These are phyloP conservation scores for Naumovozyma dairenensis DNA, from an alignment of 805 yeast genomes.

Conservation along the genomic window DNA sequence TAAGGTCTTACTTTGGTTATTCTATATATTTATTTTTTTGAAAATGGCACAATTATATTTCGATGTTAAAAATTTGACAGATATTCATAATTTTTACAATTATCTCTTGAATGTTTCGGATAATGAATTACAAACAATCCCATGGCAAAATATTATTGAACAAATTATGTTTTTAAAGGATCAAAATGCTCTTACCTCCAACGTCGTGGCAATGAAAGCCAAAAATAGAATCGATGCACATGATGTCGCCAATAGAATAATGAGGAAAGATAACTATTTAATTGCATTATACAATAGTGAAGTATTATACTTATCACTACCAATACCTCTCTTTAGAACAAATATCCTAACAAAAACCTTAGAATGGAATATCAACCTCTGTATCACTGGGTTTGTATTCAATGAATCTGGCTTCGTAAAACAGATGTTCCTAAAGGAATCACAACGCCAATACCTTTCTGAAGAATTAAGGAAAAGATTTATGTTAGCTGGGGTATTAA, in stretches of 20 bases:
- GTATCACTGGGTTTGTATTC: conserved; percentile 79
- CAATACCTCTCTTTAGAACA: conserved; percentile 37
- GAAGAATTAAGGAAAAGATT: conserved; percentile 70
- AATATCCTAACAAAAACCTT: conserved; percentile 66
- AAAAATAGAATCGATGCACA: conserved; percentile 80
- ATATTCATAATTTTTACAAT: conserved; percentile 66
- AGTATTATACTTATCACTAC: conserved; percentile 56
- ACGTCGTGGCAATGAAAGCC: conserved; percentile 49
- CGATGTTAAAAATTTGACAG: conserved; percentile 59
- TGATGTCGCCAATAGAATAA: conserved; percentile 87
- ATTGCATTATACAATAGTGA: conserved; percentile 81
- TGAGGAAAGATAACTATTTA: conserved; percentile 91
- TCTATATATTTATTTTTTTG: conserved; percentile 43
- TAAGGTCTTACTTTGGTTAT: conserved; percentile 54
- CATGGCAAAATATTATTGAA: conserved; percentile 82
- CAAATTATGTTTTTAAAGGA: conserved; percentile 66
- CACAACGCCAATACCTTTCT: conserved; percentile 55
- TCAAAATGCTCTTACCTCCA: conserved; percentile 55
- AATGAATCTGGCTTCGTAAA: conserved; percentile 76
- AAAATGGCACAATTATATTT: conserved; percentile 46
- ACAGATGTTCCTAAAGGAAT: conserved; percentile 57
- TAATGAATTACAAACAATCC: conserved; percentile 80
- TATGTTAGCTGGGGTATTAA: conserved; percentile 77
- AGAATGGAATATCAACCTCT: conserved; percentile 89
- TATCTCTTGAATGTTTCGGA: conserved; percentile 63